Evolutionary conservation across 768 basidiomycete genomes (phyloP).

Genomic region (Tylopilus cervinicoccineus): DNA sequence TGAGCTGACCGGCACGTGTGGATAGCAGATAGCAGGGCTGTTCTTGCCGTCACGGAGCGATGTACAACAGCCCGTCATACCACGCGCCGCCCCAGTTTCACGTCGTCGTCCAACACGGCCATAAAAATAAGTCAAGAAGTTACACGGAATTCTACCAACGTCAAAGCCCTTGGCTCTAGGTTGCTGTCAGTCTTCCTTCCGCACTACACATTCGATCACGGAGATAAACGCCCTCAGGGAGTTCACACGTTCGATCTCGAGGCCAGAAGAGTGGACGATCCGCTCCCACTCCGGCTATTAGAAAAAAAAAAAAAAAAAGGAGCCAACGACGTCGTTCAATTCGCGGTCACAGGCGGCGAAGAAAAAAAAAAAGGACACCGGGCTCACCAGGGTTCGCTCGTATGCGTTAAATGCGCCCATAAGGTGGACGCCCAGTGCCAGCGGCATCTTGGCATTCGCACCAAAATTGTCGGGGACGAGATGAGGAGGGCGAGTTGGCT

Average conservation of each 20-base stretch:
- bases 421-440: background rate
- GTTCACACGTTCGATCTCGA: background rate
- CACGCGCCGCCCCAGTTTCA: too few relatives aligned
- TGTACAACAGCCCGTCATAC: too few relatives aligned
- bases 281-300: background rate
- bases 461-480: slow-evolving; percentile 2
- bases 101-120: too few relatives aligned
- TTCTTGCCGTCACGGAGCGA: too few relatives aligned
- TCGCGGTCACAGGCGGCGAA: too few relatives aligned
- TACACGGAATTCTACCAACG: too few relatives aligned
- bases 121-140: too few relatives aligned
- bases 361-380: background rate
- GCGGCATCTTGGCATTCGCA: slow-evolving; percentile 1
- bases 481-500: background rate
- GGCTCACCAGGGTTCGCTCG: background rate
- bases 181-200: background rate
- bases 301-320: background rate
- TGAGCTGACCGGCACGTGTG: too few relatives aligned
- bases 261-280: background rate
- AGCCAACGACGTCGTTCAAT: too few relatives aligned
- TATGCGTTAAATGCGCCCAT: background rate
- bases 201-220: background rate
- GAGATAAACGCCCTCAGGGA: background rate
- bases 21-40: too few relatives aligned
- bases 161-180: too few relatives aligned